Evolutionary conservation across 331 rosid genomes (phyloP).

Genomic region (Quercus tomentella): DNA sequence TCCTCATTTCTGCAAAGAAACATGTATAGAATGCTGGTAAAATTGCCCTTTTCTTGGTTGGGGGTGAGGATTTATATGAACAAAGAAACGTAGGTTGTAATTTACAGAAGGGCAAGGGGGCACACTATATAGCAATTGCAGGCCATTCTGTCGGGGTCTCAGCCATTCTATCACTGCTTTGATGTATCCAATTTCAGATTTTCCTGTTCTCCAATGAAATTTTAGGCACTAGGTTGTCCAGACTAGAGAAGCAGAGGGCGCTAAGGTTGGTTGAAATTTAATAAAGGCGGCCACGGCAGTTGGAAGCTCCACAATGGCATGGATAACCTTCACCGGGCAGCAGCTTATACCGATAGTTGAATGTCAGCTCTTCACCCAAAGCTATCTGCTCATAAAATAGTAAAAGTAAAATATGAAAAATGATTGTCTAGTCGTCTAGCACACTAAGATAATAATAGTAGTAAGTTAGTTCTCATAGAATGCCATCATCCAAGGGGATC

Average conservation of each 20-base stretch:
- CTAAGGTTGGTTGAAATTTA: conserved; percentile 20
- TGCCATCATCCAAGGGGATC: neutral
- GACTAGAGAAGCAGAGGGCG: conserved; percentile 10
- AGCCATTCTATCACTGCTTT: neutral
- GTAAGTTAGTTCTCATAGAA: neutral
- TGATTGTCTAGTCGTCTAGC: neutral
- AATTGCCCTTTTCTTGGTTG: neutral
- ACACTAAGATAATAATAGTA: neutral
- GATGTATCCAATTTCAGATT: neutral
- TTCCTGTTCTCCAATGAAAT: neutral
- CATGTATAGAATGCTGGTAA: neutral
- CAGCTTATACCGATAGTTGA: conserved; percentile 51
- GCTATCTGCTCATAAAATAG: conserved; percentile 58
- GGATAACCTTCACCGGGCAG: conserved; percentile 62
- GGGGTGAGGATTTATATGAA: neutral
- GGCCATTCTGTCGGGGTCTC: neutral
- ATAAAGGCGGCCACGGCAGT: conserved; percentile 60
- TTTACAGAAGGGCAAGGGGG: neutral
- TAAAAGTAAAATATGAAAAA: conserved; percentile 1
- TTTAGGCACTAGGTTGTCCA: conserved; percentile 9
- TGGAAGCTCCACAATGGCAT: conserved; percentile 62
- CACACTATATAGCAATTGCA: neutral
- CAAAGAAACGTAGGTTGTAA: neutral
- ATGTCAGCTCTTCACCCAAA: conserved; percentile 83
- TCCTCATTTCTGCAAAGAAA: conserved; percentile 9